Base-by-base conservation (phyloP, 2,329 filamentous ascomycete genomes). In the Gnomoniopsis smithogilvyi region DNA sequence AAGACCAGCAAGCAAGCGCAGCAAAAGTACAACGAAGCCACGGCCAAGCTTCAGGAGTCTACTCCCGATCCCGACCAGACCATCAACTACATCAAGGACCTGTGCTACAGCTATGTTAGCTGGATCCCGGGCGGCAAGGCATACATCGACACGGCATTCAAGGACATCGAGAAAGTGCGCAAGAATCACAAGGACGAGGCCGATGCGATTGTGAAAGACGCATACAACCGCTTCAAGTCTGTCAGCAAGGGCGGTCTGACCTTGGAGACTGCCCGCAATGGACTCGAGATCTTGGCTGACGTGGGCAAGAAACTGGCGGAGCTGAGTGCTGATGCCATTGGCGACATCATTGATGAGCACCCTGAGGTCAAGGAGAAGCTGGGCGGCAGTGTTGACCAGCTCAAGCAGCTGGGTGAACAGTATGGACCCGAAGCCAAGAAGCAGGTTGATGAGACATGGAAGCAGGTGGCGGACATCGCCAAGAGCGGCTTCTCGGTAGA, bases 351-450 rank as follows among this genome's bases (percentile, higher is more conserved):
- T 53, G 81, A 91, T 67, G 90, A 91, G 69, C 89, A 92, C 69
- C 90, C 90, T 0, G 72, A 88, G 65, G 67, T 91, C 21, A 91
- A 90, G 77, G 82, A 91, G 68, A 87, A 89, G 74, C 73, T 92
- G 10, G 89, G 89, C 15, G 85, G 83, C 12, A 86, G 83, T 65
- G 73, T 90, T 48, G 83, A 90, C 52, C 82, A 89, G 69, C 76
- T 92, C 52, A 89, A 90, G 79, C 72, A 85, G 64, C 80, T 91
- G 72, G 85, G 85, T 26, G 82, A 91, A 15, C 77, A 85, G 60
- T 88, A 89, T 66, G 90, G 90, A 0, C 89, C 89, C 0, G 87
- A 92, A 68, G 89, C 87, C 0, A 90, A 91, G 81, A 87, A 91
- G 78, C 81, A 90, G 71, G 82, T 89, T 6, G 86, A 92, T 57